phyloP scores from a whole-genome alignment of 257 asterid species.

The Rauvolfia tetraphylla region DNA sequence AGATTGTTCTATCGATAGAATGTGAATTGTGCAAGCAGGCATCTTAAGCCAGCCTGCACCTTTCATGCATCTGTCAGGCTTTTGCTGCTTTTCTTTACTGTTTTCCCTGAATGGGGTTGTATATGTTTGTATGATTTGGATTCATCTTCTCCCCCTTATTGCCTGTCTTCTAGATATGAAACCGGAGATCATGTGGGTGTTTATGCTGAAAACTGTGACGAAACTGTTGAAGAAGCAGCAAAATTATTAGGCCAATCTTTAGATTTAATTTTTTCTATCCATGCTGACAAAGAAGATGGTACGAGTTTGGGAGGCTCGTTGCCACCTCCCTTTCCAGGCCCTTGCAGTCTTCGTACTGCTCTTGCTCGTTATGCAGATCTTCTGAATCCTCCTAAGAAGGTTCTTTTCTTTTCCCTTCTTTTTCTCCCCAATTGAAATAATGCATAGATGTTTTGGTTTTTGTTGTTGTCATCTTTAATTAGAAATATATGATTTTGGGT shows the following conservation, averaged over 20 bases:
- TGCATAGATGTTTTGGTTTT: background rate
- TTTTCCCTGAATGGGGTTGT: conserved; percentile 1
- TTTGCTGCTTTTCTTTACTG: background rate
- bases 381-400: conserved; percentile 70
- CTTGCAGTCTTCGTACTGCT: conserved; percentile 63
- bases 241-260: conserved; percentile 48
- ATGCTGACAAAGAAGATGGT: conserved; percentile 65
- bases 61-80: background rate
- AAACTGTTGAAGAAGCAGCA: conserved; percentile 66
- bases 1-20: background rate
- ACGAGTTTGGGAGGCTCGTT: conserved; percentile 54
- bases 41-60: background rate
- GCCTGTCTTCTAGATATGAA: conserved; percentile 49
- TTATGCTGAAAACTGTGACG: conserved; percentile 59
- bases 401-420: conserved; percentile 5
- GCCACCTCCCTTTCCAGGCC: conserved; percentile 78
- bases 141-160: conserved; percentile 4
- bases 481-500: background rate
- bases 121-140: background rate
- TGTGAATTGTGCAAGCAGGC: background rate
- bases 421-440: too few species aligned
- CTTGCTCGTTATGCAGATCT: conserved; percentile 70
- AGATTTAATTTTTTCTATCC: conserved; percentile 56
- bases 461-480: background rate
- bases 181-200: conserved; percentile 86